A percentile compares a stretch with the other conserved stretches of the same genome.
phyloP scores from a whole-genome alignment of 2,329 filamentous ascomycete genomes.

The Colletotrichum theobromicola region DNA sequence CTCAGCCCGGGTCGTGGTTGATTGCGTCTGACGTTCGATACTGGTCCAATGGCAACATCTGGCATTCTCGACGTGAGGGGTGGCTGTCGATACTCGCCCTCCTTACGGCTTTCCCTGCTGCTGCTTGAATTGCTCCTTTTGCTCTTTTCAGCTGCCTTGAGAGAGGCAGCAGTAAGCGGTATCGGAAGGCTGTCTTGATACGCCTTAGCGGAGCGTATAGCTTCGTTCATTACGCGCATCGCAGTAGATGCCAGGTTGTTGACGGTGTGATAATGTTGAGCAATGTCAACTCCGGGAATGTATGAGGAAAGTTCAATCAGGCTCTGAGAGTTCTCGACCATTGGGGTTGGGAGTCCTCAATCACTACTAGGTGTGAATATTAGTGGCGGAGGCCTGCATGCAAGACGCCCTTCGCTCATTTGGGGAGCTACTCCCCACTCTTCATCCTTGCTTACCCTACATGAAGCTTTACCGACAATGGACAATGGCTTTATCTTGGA shows the following conservation, averaged over 20 bases:
- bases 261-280: rapidly evolving
- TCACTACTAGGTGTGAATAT: neutral
- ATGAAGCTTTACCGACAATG: neutral
- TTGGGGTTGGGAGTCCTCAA: neutral
- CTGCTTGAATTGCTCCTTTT: slow-evolving; percentile 62
- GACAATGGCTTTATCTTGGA: neutral
- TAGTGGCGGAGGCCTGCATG: neutral
- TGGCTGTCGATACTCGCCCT: slow-evolving; percentile 63
- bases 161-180: slow-evolving; percentile 59
- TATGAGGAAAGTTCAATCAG: neutral
- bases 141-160: slow-evolving; percentile 51
- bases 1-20: rapidly evolving
- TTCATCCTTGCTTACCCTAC: neutral
- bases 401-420: neutral
- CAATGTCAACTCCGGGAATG: neutral
- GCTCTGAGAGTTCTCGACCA: rapidly evolving
- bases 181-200: slow-evolving; percentile 57
- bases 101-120: slow-evolving; percentile 65
- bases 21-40: neutral
- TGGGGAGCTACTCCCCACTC: neutral
- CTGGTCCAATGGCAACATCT: neutral
- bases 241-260: slow-evolving; percentile 32
- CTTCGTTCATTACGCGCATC: slow-evolving; percentile 47
- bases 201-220: slow-evolving; percentile 45
- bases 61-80: rapidly evolving